Conservation (phyloP, 1,139 yeast species). For the Hyphopichia fennica region DNA sequence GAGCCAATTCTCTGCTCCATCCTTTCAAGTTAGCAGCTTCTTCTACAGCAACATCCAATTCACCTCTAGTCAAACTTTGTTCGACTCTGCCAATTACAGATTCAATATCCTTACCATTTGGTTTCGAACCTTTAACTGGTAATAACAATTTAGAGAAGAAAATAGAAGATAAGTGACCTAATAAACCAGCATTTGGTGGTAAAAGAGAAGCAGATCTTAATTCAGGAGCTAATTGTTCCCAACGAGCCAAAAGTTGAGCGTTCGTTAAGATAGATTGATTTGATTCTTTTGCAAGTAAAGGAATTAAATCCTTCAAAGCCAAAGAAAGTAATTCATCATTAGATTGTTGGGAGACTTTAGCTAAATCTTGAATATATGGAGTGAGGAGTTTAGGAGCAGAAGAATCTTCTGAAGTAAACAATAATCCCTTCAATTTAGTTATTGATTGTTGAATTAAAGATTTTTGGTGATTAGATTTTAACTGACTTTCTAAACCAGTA, state of each 20-base stretch:
- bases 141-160: conserved; percentile 75
- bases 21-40: conserved; percentile 90
- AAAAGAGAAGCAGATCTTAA: conserved; percentile 83
- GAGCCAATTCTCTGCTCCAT: conserved; percentile 87
- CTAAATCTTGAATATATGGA: conserved; percentile 50
- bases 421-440: conserved; percentile 50
- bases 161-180: conserved; percentile 84
- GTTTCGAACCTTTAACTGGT: conserved; percentile 55
- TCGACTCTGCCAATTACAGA: conserved; percentile 86
- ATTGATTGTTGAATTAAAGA: conserved; percentile 59
- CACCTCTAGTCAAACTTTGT: conserved; percentile 70
- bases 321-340: conserved; percentile 43
- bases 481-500: conserved; percentile 54
- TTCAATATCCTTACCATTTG: conserved; percentile 81
- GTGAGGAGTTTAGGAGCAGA: conserved; percentile 33
- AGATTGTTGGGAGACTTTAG: conserved; percentile 39
- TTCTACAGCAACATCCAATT: conserved; percentile 85
- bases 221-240: conserved; percentile 80
- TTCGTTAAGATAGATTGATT: conserved; percentile 58
- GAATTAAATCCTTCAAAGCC: conserved; percentile 37
- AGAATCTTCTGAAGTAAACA: conserved; percentile 28
- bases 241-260: conserved; percentile 69
- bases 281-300: conserved; percentile 50
- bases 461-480: conserved; percentile 55
- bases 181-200: conserved; percentile 94